phyloP scores from a whole-genome alignment of 73 alveolate genomes.

The Uronychia setigera region DNA sequence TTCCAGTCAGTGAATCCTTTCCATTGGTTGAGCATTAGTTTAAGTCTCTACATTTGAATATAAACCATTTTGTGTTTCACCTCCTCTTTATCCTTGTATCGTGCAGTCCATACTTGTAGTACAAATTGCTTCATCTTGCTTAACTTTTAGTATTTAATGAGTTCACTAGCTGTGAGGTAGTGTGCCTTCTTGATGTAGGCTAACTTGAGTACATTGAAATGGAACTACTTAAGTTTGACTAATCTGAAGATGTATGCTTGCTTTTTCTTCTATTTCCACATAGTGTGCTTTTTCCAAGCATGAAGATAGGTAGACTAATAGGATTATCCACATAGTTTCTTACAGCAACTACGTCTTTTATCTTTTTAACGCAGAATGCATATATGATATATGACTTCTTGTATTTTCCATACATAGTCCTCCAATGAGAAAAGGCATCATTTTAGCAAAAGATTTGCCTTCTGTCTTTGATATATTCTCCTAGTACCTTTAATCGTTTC shows the following conservation, averaged over 20 bases:
- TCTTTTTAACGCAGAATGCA: conserved; percentile 4
- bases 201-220: background rate
- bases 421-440: background rate
- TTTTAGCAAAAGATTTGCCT: background rate
- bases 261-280: background rate
- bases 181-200: conserved; percentile 2
- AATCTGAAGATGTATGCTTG: background rate
- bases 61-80: background rate
- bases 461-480: background rate
- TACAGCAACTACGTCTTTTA: background rate
- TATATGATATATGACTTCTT: background rate
- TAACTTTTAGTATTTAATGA: background rate
- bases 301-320: background rate
- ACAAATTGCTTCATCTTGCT: background rate
- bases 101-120: background rate
- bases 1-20: background rate
- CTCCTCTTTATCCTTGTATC: background rate
- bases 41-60: background rate
- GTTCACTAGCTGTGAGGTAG: background rate
- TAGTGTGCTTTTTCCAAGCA: background rate
- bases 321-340: background rate
- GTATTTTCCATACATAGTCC: background rate
- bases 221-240: background rate
- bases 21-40: background rate
- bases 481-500: background rate